These are phyloP conservation scores for Rhizopogon salebrosus DNA, from an alignment of 768 basidiomycete species.

Conservation along the genomic window DNA sequence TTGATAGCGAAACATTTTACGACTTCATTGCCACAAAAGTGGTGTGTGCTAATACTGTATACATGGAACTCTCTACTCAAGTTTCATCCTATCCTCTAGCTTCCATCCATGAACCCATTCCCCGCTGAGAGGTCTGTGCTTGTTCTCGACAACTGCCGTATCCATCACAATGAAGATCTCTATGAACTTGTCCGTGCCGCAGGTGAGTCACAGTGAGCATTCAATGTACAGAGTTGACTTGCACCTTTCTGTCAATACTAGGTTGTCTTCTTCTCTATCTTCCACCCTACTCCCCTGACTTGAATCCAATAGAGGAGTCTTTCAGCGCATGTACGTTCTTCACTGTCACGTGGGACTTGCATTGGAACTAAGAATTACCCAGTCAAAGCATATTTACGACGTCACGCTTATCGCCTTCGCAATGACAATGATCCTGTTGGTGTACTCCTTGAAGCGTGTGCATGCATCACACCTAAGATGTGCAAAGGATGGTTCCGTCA, in stretches of 20 bases:
- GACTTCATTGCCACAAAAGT: background rate
- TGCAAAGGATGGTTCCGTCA: background rate
- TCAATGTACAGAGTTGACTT: background rate
- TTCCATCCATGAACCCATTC: constrained; percentile 32
- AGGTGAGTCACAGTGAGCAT: constrained; percentile 14
- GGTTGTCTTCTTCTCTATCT: constrained; percentile 24
- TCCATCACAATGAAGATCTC: constrained; percentile 31
- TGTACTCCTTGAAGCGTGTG: constrained; percentile 8
- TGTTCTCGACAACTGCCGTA: constrained; percentile 33
- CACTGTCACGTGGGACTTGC: background rate
- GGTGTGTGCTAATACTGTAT: background rate
- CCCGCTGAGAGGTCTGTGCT: constrained; percentile 26
- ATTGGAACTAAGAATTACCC: background rate
- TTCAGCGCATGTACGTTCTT: constrained; percentile 24
- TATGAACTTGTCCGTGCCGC: constrained; percentile 19
- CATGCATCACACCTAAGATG: constrained; percentile 11
- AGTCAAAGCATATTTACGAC: constrained; percentile 23
- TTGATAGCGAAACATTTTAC: background rate
- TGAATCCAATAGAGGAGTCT: constrained; percentile 31
- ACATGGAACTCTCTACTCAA: too few relatives aligned
- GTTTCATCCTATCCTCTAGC: constrained; percentile 9
- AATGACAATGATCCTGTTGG: constrained; percentile 7
- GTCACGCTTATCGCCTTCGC: constrained; percentile 12
- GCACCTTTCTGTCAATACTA: background rate
- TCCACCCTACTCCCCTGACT: constrained; percentile 33